A percentile compares a stretch with the other conserved stretches of the same genome.
Evolutionary conservation across 257 asterid genomes (phyloP).

Genomic region (Nicotiana sylvestris): DNA sequence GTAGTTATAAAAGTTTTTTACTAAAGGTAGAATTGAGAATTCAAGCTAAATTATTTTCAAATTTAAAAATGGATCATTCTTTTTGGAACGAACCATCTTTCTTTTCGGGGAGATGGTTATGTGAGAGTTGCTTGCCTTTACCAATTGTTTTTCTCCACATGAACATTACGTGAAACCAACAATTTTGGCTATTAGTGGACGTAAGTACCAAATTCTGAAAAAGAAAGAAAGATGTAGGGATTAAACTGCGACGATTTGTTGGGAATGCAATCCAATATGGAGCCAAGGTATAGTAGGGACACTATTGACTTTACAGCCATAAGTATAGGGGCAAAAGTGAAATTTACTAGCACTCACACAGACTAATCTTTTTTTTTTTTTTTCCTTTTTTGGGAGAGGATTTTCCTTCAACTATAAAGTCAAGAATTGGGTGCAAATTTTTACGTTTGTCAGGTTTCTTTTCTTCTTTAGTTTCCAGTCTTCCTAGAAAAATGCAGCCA

Average conservation of each 20-base stretch:
- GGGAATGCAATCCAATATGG: background rate
- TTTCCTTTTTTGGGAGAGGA: background rate
- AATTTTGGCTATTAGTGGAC: background rate
- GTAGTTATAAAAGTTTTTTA: too few species aligned
- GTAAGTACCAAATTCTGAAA: background rate
- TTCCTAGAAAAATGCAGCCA: too few species aligned
- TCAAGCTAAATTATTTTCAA: too few species aligned
- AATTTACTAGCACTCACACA: background rate
- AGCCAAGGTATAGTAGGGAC: background rate
- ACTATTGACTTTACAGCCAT: background rate
- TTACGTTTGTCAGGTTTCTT: background rate
- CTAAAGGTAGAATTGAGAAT: too few species aligned
- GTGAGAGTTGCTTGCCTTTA: background rate
- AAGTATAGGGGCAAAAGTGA: background rate
- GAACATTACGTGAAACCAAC: background rate
- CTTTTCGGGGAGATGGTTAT: background rate
- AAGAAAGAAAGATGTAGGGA: background rate
- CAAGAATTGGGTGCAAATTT: background rate
- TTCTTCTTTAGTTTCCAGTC: background rate
- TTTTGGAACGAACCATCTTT: too few species aligned
- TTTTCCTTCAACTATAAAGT: background rate
- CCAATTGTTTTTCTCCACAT: background rate
- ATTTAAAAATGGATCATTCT: too few species aligned
- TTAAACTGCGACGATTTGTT: background rate
- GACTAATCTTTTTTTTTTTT: too few species aligned